Base-by-base conservation (phyloP, 345 rosid species). In the Kandelia obovata region DNA sequence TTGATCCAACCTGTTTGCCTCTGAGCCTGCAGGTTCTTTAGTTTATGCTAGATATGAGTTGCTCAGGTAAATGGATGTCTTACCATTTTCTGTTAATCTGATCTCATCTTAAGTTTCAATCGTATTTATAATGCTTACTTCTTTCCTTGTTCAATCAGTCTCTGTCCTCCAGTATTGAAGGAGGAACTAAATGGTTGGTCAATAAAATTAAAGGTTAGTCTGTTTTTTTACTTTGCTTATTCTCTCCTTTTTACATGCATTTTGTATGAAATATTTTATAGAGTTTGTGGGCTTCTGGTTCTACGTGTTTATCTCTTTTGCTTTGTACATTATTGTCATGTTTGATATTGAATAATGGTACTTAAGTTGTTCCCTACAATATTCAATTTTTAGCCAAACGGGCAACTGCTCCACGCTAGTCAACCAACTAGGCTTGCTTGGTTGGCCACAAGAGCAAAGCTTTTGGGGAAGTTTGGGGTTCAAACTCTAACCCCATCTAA, bases 161-260 rank as follows among this genome's bases (percentile, higher is more conserved):
- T 26, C 17, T 92, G 75, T 85, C 90, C 10, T 85, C 71, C 79
- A 90, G 96, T 78, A 87, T 90, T 71, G 90, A 85, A 86, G 96
- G 93, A 75, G 96, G 98, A 75, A 78, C 97, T 52, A 95, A 86
- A 73, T 92, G 96, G 96, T 61, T 92, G 79, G 99, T 95, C 67
- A 92, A 89, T 84, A 95, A 90, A 79, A 34, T 95, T 61, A 95
- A 92, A 95, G 99, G 99, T 89, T 65, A 21, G 80, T 63, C 49
- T 13, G 17, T 43, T 43, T 49, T 2, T 49, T 57, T 43, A 8
- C 9, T 37, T 3, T 28, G n/a, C 51, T 73, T 59, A 4, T 55
- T 69, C 32, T 31, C 20, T 35, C 19, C 77, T 59, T 66, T n/a
- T 65, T 58, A n/a, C 59, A 35, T 19, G 1, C 5, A 49, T 62